phyloP scores from a whole-genome alignment of 2,329 filamentous ascomycete species.

The Aureobasidium pullulans region DNA sequence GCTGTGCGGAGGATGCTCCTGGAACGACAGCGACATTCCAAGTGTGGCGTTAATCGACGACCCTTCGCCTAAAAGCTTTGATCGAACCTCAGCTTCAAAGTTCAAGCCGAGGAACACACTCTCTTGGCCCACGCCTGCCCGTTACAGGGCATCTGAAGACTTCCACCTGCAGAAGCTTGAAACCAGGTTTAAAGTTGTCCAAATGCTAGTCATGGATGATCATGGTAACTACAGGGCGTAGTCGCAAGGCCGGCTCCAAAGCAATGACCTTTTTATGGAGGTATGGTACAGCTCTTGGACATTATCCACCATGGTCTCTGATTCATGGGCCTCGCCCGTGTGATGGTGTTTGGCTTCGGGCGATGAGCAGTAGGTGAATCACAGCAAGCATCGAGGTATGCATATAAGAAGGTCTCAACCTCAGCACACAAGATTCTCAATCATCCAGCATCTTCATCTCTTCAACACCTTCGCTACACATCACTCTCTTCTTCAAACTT shows the following conservation, averaged over 20 bases:
- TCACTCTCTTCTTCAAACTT: not conserved
- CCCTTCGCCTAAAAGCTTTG: not conserved
- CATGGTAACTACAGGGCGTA: not conserved
- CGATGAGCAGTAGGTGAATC: not conserved
- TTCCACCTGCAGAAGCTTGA: constrained; percentile 3
- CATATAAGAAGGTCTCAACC: not conserved
- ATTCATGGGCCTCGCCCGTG: not conserved
- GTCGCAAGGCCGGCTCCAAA: not conserved
- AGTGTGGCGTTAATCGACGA: not conserved
- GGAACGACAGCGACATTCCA: not conserved
- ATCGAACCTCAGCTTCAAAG: not conserved
- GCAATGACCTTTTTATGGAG: not conserved
- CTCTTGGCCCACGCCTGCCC: not conserved
- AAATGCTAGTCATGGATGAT: not conserved
- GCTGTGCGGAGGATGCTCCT: not conserved
- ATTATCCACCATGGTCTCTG: not conserved
- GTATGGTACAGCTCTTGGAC: not conserved
- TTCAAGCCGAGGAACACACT: no score
- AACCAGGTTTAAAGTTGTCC: not conserved
- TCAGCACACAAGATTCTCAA: not conserved
- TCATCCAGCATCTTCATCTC: not conserved
- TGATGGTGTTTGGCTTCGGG: not conserved
- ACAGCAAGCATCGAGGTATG: not conserved
- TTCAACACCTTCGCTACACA: not conserved
- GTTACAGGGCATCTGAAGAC: not conserved